These are phyloP conservation scores for Musa acuminata DNA, from an alignment of 176 grass and related monocot species.

Conservation along the genomic window DNA sequence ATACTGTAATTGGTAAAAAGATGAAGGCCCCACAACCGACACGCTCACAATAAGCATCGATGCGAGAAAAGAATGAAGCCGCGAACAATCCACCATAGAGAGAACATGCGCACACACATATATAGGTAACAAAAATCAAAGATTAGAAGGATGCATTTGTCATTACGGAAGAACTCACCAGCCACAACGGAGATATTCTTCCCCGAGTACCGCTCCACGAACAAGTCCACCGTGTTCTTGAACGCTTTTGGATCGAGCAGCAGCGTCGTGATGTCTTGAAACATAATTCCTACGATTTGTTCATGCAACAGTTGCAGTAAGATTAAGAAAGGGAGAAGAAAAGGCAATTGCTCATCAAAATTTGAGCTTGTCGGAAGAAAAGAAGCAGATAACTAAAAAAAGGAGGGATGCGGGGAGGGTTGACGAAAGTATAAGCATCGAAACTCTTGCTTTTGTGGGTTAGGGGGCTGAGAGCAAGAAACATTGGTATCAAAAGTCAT, in stretches of 20 bases:
- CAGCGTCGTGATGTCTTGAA: conserved; percentile 60
- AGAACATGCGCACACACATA: no score
- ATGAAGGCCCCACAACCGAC: background rate
- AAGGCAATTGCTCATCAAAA: background rate
- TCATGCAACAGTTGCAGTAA: background rate
- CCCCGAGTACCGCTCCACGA: conserved; percentile 39
- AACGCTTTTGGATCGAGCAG: conserved; percentile 41
- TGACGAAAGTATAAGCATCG: background rate
- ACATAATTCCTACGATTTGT: conserved; percentile 43
- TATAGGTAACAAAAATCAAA: no score
- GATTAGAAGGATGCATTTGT: no score
- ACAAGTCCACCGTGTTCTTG: conserved; percentile 52
- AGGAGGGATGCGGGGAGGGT: background rate
- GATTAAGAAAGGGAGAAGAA: no score
- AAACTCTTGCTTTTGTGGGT: no score
- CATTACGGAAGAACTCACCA: conserved; percentile 14
- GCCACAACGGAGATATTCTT: conserved; percentile 46
- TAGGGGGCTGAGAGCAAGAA: no score
- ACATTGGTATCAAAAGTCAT: no score
- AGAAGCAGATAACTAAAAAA: no score
- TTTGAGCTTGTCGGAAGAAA: background rate
- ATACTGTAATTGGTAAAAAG: no score
- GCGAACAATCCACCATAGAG: no score
- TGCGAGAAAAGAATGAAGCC: no score
- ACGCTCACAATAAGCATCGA: background rate